Percentiles rank a stretch among this genome's conserved stretches.
Evolutionary conservation across 208 protist species (phyloP).

Genomic region (Herpetomonas samuelpessoai): DNA sequence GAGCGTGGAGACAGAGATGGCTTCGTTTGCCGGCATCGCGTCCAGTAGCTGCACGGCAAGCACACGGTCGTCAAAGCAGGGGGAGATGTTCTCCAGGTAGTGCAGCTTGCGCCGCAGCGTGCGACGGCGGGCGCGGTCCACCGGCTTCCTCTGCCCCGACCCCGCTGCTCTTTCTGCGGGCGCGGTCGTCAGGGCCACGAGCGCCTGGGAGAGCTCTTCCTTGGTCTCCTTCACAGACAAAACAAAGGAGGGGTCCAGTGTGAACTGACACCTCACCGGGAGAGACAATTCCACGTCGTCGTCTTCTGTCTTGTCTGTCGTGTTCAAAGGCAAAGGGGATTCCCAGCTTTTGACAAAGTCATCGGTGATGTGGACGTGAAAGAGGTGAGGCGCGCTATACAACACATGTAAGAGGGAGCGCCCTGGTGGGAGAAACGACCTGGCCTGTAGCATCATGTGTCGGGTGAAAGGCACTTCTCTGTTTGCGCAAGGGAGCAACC

Average conservation of each 20-base stretch:
- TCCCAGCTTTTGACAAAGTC: too few species aligned
- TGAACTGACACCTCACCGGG: conserved; percentile 42
- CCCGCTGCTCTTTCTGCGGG: background rate
- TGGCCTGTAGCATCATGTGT: conserved; percentile 34
- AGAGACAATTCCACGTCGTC: too few species aligned
- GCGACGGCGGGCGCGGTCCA: conserved; percentile 6
- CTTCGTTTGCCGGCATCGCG: conserved; percentile 40
- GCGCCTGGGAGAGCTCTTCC: background rate
- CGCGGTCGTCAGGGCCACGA: background rate
- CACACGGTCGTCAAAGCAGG: conserved; percentile 73
- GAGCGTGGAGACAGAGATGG: conserved; percentile 13
- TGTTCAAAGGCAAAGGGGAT: background rate
- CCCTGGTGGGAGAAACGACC: conserved; percentile 35
- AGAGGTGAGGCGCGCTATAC: conserved; percentile 63
- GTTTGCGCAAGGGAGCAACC: conserved; percentile 43
- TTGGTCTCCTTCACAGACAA: background rate
- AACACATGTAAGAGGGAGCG: conserved; percentile 70
- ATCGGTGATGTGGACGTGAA: conserved; percentile 10
- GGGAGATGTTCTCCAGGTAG: conserved; percentile 49
- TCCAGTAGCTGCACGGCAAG: conserved; percentile 76
- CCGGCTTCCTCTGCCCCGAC: background rate
- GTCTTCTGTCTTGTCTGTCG: background rate
- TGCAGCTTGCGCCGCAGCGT: conserved; percentile 38
- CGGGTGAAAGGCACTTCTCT: conserved; percentile 30
- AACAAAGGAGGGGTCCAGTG: background rate